phyloP scores from a whole-genome alignment of 1,284 basidiomycete species.

The Salmacisia buchloeana region DNA sequence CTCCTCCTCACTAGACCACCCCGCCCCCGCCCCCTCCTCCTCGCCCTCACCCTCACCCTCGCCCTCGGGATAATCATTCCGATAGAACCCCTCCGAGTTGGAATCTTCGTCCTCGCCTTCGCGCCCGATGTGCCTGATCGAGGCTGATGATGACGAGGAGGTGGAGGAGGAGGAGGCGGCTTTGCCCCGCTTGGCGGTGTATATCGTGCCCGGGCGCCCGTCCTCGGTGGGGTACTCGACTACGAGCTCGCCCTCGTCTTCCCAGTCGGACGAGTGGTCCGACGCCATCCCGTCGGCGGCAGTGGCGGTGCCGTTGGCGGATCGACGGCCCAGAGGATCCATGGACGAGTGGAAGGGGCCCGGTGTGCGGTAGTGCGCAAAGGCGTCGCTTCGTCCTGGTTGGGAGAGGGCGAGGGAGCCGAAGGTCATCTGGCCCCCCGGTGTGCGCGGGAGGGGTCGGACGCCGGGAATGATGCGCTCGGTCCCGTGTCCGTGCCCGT shows the following conservation, averaged over 20 bases:
- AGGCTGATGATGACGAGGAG: too few relatives aligned
- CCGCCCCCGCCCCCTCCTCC: not conserved
- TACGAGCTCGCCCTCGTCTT: not conserved
- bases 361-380: too few relatives aligned
- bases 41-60: not conserved
- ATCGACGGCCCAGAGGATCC: not conserved
- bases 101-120: constrained; percentile 1
- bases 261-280: constrained; percentile 1
- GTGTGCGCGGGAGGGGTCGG: too few relatives aligned
- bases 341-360: too few relatives aligned
- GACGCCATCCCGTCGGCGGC: too few relatives aligned
- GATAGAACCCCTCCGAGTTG: constrained; percentile 6
- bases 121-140: too few relatives aligned
- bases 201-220: too few relatives aligned
- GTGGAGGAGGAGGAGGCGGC: too few relatives aligned
- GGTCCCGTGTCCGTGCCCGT: not conserved
- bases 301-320: too few relatives aligned
- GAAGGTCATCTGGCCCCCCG: too few relatives aligned
- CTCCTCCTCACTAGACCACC: not conserved
- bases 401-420: not conserved
- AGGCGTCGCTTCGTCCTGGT: not conserved
- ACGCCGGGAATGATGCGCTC: constrained; percentile 6
- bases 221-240: too few relatives aligned
- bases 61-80: constrained; percentile 5
- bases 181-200: too few relatives aligned